Conservation (phyloP, 2,329 filamentous ascomycete species). For the Karstenula rhodostoma region DNA sequence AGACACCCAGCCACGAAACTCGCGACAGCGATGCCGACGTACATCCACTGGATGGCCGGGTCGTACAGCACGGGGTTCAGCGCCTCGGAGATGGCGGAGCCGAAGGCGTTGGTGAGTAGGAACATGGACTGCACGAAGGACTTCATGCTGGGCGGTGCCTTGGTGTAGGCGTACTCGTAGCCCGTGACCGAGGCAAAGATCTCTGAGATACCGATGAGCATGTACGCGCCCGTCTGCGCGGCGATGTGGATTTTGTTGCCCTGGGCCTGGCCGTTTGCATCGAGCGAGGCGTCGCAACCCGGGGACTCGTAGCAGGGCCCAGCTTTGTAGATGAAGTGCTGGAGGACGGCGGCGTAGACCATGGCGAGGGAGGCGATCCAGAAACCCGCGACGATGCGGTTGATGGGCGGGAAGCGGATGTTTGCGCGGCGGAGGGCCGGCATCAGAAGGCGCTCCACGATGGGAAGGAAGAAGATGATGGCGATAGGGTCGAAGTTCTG, state of each 20-base stretch:
- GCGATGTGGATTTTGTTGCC: constrained; percentile 56
- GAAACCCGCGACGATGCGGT: constrained; percentile 62
- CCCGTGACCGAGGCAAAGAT: constrained; percentile 59
- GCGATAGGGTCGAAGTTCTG: constrained; percentile 57
- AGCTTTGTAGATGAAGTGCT: constrained; percentile 64
- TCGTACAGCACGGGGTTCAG: constrained; percentile 68
- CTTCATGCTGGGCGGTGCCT: constrained; percentile 58
- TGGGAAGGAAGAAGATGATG: constrained; percentile 57
- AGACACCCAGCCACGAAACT: constrained; percentile 43
- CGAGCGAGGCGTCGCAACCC: constrained; percentile 41
- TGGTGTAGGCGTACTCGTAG: constrained; percentile 59
- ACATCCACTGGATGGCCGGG: constrained; percentile 73
- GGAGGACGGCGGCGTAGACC: constrained; percentile 65
- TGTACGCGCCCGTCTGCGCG: constrained; percentile 56
- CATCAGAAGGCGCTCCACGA: constrained; percentile 54
- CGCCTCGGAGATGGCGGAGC: constrained; percentile 69
- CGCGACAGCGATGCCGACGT: constrained; percentile 41
- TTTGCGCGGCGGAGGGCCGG: constrained; percentile 52
- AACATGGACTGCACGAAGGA: constrained; percentile 62
- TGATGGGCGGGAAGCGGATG: constrained; percentile 60
- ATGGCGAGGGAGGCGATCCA: constrained; percentile 62
- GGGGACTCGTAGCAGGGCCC: constrained; percentile 61
- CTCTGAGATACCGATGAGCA: constrained; percentile 57
- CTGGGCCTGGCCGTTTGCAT: constrained; percentile 39
- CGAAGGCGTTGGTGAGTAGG: constrained; percentile 68